Evolutionary conservation across 257 asterid species (phyloP).

Genomic region (Nyctanthes arbortristis): DNA sequence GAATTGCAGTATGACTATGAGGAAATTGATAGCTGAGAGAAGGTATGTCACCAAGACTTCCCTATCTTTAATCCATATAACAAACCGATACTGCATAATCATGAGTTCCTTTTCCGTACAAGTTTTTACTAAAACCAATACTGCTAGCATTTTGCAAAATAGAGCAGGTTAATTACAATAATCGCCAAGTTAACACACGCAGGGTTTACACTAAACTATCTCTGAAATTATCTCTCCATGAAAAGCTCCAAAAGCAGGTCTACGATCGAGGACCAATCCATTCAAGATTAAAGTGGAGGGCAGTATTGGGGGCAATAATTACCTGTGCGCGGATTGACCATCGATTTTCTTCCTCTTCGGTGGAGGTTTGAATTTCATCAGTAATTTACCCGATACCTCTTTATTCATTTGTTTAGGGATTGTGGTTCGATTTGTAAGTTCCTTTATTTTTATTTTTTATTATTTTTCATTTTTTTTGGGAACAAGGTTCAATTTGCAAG

Average conservation of each 20-base stretch:
- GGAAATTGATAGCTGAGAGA: background rate
- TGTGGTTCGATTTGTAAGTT: too few species aligned
- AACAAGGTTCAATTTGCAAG: too few species aligned
- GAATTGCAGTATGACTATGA: background rate
- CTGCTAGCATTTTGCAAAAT: background rate
- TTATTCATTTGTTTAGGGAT: too few species aligned
- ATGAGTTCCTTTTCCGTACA: background rate
- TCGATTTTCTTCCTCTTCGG: slow-evolving; percentile 54
- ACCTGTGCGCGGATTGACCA: slow-evolving; percentile 35
- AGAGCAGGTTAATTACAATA: background rate
- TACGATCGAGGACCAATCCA: background rate
- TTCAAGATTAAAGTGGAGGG: background rate
- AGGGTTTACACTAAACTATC: background rate
- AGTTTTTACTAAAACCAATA: background rate
- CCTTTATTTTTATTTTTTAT: too few species aligned
- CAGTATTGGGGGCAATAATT: slow-evolving; percentile 9
- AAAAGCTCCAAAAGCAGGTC: background rate
- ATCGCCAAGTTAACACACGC: background rate
- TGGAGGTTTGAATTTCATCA: slow-evolving; percentile 42
- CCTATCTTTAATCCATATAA: background rate
- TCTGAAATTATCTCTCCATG: background rate
- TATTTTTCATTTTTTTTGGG: too few species aligned
- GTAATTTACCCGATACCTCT: too few species aligned
- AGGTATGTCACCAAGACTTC: background rate
- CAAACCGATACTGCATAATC: background rate